A percentile compares a stretch with the other conserved stretches of the same genome.
Evolutionary conservation across 352 stramenopile genomes (phyloP).

Genomic region (Aphanomyces invadans): DNA sequence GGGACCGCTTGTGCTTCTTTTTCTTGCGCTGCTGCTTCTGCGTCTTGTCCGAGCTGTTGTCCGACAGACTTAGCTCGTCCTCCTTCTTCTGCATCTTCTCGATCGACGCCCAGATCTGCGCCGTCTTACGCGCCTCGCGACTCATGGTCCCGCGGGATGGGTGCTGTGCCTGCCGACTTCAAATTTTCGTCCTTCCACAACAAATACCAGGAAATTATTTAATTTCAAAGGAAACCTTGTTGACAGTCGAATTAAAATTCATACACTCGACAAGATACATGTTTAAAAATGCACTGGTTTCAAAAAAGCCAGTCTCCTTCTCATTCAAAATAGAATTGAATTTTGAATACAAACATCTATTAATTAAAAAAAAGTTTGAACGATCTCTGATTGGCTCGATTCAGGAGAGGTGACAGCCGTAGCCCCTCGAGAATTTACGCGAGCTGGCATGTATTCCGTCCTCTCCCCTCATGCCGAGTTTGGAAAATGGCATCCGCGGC

Average conservation of each 20-base stretch:
- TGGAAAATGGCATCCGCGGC: slow-evolving; percentile 28
- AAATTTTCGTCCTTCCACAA: neutral
- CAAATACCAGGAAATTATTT: neutral
- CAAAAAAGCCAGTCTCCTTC: neutral
- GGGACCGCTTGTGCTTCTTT: slow-evolving; percentile 29
- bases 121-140: slow-evolving; percentile 69
- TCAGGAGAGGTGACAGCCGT: neutral
- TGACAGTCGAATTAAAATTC: neutral
- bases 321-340: too few species aligned
- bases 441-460: neutral
- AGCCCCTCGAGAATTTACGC: neutral
- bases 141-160: slow-evolving; percentile 34
- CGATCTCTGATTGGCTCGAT: neutral
- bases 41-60: slow-evolving; percentile 25
- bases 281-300: neutral
- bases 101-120: slow-evolving; percentile 70
- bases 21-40: slow-evolving; percentile 30
- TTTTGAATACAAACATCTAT: neutral
- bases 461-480: neutral
- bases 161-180: neutral
- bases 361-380: neutral
- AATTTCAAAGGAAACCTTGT: neutral
- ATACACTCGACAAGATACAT: neutral
- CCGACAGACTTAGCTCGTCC: slow-evolving; percentile 25
- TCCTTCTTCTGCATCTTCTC: slow-evolving; percentile 59